Base-by-base conservation (phyloP, 2,329 filamentous ascomycete genomes). In the Exophiala bonariae region DNA sequence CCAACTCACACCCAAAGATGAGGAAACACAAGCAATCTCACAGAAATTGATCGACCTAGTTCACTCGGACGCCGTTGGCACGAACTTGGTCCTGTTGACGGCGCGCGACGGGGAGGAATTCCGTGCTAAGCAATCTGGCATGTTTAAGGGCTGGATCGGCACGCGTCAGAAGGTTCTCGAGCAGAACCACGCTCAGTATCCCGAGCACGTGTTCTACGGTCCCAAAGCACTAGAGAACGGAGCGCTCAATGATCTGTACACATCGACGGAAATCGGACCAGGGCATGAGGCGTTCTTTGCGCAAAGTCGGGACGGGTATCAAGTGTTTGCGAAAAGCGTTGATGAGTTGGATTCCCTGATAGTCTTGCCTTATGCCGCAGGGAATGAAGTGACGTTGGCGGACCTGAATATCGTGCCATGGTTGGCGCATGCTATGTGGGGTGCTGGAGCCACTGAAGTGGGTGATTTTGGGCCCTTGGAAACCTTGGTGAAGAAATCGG, bases 41-140 rank as follows among this genome's bases (percentile, higher is more conserved):
- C 33, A 52, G 8, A 14, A 44, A 20, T 22, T 55, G 7, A 49
- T 56, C 14, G 44, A 49, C 16, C 52, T 46, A 10, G 49, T 56
- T 5, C 54, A 56, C 31, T 38, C 22, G 4, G 20, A 13, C 22
- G 28, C 52, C 3, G 17, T 55, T 4, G 36, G 38, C 51, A 56
- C 52, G 16, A 55, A 56, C 31, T 45, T 56, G 35, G 55, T 56
- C 35, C 51, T 56, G 17, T 35, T 56, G n/a, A 26, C 28, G 35
- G 54, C 54, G 9, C 48, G 54, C 9, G 45, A 56, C 31, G 14
- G 18, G 11, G 48, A 52, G n/a, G 52, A 56, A 37, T 19, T 52
- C 14, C 18, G 44, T 19, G 36, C 41, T 5, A 56, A 55, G 33
- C 41, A 41, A 14, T 18, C 23, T n/a, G 30, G 37, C 23, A 20